Base-by-base conservation (phyloP, 2,329 filamentous ascomycete genomes). In the Fusarium sp. region DNA sequence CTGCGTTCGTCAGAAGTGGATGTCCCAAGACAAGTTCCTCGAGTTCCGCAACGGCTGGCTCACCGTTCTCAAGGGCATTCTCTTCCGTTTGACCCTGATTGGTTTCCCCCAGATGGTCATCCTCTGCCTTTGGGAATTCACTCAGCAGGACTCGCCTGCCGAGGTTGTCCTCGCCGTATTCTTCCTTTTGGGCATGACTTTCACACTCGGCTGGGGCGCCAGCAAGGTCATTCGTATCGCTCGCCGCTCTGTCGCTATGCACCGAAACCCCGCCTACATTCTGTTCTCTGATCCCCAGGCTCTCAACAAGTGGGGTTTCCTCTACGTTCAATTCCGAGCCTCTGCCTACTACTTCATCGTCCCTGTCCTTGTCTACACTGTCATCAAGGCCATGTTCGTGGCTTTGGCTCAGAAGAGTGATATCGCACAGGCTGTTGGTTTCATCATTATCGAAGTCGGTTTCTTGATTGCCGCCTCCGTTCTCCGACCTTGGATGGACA, bases 281-380 rank as follows among this genome's bases (percentile, higher is more conserved):
- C 89, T 98, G 67, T 98, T 97, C 83, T 97, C 95, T 4, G 94
- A 98, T 76, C 94, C 94, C n/a, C 88, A 93, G 68, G 91, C 92
- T 55, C 88, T 98, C 69, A 97, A 98, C 88, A 97, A 97, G 82
- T 98, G 94, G 95, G 95, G 95, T 23, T 98, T 98, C 84, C 88
- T 98, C 70, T 98, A 98, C 78, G 93, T 98, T 42, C 94, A 97
- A 80, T 98, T 97, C 86, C 92, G 95, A 76, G 95, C 95, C 41
- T 95, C 94, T 4, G 93, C 94, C 41, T 98, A 97, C 86, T 98
- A 97, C 84, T 98, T 95, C 80, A 93, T 98, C 74, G 88, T 97
- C 37, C 93, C 93, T 1, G 82, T 91, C 55, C 84, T 98, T 59
- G 81, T 83, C 55, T 97, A 98, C 80, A 89, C 91, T 39, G 78